Evolutionary conservation across 768 basidiomycete species (phyloP).

Genomic region (Galerina sulciceps): DNA sequence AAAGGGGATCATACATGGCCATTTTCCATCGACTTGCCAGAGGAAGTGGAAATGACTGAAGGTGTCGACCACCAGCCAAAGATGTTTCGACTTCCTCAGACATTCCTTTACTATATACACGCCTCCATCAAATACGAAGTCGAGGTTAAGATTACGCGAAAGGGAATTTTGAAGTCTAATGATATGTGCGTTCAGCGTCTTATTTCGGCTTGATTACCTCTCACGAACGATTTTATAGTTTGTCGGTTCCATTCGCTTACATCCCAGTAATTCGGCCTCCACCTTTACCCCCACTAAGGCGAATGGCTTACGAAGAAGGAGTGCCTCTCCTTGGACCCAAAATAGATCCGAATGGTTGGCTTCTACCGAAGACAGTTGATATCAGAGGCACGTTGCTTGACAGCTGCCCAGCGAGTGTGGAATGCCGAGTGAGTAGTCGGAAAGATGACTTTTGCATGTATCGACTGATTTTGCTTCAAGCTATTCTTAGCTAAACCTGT

Average conservation of each 20-base stretch:
- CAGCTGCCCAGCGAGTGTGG: constrained; percentile 29
- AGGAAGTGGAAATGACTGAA: constrained; percentile 28
- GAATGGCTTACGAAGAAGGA: constrained; percentile 39
- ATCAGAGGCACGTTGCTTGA: constrained; percentile 34
- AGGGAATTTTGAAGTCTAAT: constrained; percentile 29
- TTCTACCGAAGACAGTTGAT: constrained; percentile 24
- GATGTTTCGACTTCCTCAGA: constrained; percentile 36
- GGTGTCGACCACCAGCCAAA: constrained; percentile 18
- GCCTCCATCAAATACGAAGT: constrained; percentile 40
- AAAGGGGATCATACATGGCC: constrained; percentile 35
- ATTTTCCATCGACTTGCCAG: constrained; percentile 41
- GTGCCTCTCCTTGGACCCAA: constrained; percentile 39
- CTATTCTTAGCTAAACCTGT: constrained; percentile 45
- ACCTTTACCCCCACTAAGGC: constrained; percentile 35
- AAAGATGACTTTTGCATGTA: background rate
- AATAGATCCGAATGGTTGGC: constrained; percentile 47
- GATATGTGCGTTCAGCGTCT: constrained; percentile 28
- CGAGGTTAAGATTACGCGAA: constrained; percentile 31
- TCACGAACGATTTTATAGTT: constrained; percentile 21
- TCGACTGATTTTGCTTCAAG: constrained; percentile 21
- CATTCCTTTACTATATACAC: constrained; percentile 39
- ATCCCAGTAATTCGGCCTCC: constrained; percentile 35
- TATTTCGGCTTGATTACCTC: background rate
- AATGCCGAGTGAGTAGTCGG: constrained; percentile 34
- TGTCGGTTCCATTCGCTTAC: constrained; percentile 34